Conservation (phyloP, 1,284 basidiomycete species). For the Ceratorhiza oryzae-sativae region DNA sequence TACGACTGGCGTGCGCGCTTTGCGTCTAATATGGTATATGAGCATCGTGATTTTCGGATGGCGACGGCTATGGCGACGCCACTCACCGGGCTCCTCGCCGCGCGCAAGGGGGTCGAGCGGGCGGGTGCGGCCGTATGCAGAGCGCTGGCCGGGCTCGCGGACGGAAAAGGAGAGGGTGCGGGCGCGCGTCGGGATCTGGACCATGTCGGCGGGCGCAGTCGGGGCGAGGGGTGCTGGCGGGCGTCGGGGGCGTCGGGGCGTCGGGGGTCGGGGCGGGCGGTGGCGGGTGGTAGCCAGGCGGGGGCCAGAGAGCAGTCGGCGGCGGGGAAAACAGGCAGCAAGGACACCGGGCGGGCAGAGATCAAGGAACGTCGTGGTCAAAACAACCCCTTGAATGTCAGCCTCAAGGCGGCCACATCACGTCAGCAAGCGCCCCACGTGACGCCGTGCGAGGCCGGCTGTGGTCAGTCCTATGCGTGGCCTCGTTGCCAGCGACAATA, state of each 20-base stretch:
- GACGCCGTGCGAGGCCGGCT: not conserved
- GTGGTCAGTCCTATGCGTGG: too few species aligned
- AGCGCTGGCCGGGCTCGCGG: not conserved
- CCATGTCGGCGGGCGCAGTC: conserved; percentile 2
- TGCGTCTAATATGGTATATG: conserved; percentile 8
- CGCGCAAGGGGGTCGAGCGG: conserved; percentile 13
- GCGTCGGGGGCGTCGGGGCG: not conserved
- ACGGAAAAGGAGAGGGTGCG: conserved; percentile 33
- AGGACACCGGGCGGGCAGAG: not conserved
- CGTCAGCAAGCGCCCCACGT: not conserved
- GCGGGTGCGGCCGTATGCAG: not conserved
- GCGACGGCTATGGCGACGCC: not conserved
- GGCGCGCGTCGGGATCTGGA: conserved; percentile 32
- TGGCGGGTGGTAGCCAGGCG: not conserved
- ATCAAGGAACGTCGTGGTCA: conserved; percentile 14
- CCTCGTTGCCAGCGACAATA: too few species aligned
- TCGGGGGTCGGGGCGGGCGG: too few species aligned
- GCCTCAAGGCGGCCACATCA: conserved; percentile 21
- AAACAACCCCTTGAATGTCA: not conserved
- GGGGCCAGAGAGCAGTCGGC: not conserved
- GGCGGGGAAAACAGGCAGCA: not conserved
- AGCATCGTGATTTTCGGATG: not conserved
- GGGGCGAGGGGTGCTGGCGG: not conserved
- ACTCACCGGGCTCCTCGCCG: conserved; percentile 21
- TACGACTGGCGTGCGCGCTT: conserved; percentile 31